phyloP scores from a whole-genome alignment of 352 stramenopile genomes.

The Globisporangium carolinianum region DNA sequence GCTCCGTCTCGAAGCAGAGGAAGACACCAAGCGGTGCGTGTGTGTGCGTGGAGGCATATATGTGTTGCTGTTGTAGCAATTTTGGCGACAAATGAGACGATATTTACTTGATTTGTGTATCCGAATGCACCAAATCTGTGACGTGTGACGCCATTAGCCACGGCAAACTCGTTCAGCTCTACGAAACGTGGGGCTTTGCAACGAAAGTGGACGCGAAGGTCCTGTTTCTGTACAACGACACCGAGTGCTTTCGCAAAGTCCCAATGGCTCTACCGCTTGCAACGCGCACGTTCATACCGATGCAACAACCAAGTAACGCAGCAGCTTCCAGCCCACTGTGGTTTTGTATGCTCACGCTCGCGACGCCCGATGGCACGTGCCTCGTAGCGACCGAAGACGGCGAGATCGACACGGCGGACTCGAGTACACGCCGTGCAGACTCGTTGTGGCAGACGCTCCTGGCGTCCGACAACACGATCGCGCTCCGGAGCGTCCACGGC shows the following conservation, averaged over 20 bases:
- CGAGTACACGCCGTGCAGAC: conserved; percentile 16
- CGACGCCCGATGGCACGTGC: conserved; percentile 55
- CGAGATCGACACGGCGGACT: conserved; percentile 30
- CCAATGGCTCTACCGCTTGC: conserved; percentile 58
- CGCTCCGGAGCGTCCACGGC: conserved; percentile 63
- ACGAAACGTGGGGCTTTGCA: conserved; percentile 62
- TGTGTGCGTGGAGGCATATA: no score
- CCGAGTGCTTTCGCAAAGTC: conserved; percentile 80
- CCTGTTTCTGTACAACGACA: conserved; percentile 81
- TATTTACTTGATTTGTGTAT: no score
- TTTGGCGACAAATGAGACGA: no score
- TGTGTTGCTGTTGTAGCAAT: no score
- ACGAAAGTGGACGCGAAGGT: conserved; percentile 51
- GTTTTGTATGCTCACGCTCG: conserved; percentile 77
- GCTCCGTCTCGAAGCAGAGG: conserved; percentile 57
- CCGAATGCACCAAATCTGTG: no score
- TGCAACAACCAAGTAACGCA: conserved; percentile 15
- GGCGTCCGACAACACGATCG: conserved; percentile 48
- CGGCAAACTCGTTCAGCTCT: conserved; percentile 59
- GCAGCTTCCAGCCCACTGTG: conserved; percentile 22
- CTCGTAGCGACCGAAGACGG: conserved; percentile 66
- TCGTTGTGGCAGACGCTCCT: conserved; percentile 77
- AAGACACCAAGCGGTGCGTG: conserved; percentile 37
- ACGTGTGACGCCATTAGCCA: conserved; percentile 7
- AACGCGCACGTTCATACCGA: conserved; percentile 26